Base-by-base conservation (phyloP, 2,329 filamentous ascomycete genomes). In the Hypomyces perniciosus region DNA sequence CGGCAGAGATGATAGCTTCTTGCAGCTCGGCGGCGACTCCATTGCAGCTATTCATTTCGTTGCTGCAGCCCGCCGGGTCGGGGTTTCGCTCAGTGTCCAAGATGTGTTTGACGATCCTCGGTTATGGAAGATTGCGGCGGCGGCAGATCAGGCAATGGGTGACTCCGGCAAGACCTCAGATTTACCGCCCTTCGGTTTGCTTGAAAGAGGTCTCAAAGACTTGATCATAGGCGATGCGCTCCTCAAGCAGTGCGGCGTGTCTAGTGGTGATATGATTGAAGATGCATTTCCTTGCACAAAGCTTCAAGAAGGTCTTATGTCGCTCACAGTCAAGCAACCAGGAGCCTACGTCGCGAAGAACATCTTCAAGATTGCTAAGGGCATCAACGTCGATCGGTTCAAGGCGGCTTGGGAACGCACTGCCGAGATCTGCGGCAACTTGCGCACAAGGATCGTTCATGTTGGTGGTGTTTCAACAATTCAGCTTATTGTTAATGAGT, bases 371-470 rank as follows among this genome's bases (percentile, higher is more conserved):
- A 5, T 65, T 4, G 33, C 56, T 0, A 40, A 9, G 5, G 4
- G 27, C 27, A 31, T 33, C 9, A 29, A 46, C 20, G 8, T 50
- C 9, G 35, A 41, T 5, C 42, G 26, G 5, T 26, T 50, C n/a
- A 44, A 44, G 49, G 49, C 54, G 1, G 60, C 65, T 3, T 68
- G 64, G 65, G 51, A 54, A 4, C 30, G 20, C 7, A 53, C 48
- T 10, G 13, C 43, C 4, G 33, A 44, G 20, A 8, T 47, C 30
- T 50, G 44, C 20, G 30, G 20, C 10, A 53, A 46, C 20, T n/a
- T 55, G 6, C 38, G 53, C 4, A 53, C 46, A 1, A 45, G 53
- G 10, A 45, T 55, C 9, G 13, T 53, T 4, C 26, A 46, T 5
- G n/a, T 44, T n/a, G 31, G 35, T 26, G 27, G 44, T 8, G 4